Base-by-base conservation (phyloP, 192 early-diverging fungal species). In the Podila minutissima region DNA sequence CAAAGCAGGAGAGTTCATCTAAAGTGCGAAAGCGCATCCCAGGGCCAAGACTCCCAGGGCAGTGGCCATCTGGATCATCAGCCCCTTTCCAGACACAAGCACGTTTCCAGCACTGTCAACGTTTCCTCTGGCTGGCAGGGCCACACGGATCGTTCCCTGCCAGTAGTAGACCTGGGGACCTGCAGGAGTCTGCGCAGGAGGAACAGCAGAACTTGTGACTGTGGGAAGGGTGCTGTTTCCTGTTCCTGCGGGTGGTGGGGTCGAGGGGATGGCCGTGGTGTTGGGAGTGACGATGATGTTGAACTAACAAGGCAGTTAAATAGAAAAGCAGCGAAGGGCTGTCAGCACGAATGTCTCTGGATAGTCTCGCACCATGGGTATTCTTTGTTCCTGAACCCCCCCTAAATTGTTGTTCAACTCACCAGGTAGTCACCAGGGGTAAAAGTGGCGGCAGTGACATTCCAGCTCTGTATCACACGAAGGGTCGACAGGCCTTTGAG, bases 391-490 rank as follows among this genome's bases (percentile, higher is more conserved):
- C 50, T 29, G 22, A 28, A 6, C 2, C 32, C 53, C 22, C 5
- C 13, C 35, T 51, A 15, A 5, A 53, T 55, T 24, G 2, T 55
- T 55, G 13, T 22, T 55, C n/a, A 26, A 51, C 72, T 22, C 71
- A 78, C 75, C 20, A 72, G 10, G 33, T 79, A 79, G 12, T 55
- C 33, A 49, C 76, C 76, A 22, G 38, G 41, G n/a, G 75, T 64
- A 37, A 66, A 78, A n/a, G n/a, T 28, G 20, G 24, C 38, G 4
- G 69, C 33, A 9, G 35, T 63, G 61, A 64, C 66, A 51, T 72
- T 63, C 76, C 76, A 79, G 51, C 28, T 22, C 48, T 72, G 59
- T 2, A 15, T 29, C 4, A 53, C 2, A 9, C 20, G 17, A 5
- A 72, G 17, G 28, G 28, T 62, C 17, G 58, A 24, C 31, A 26